Evolutionary conservation across 2,329 filamentous ascomycete species (phyloP).

Genomic region (Colletotrichum phormii): DNA sequence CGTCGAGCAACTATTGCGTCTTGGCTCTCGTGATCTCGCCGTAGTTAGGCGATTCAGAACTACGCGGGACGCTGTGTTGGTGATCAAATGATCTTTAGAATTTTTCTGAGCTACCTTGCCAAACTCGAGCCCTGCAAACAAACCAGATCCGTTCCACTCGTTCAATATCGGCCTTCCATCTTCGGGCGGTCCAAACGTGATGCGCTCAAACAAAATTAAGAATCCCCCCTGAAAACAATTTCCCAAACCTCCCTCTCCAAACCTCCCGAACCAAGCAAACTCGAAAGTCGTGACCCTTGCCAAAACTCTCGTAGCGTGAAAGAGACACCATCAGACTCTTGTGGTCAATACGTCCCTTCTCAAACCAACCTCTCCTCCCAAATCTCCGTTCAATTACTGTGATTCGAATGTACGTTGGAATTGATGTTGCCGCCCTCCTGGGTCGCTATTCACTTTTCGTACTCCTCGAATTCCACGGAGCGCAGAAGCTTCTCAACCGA

Average conservation of each 20-base stretch:
- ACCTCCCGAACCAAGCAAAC: background rate
- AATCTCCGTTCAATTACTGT: background rate
- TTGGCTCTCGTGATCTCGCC: background rate
- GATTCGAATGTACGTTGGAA: too few species aligned
- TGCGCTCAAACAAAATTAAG: constrained; percentile 16
- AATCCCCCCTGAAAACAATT: background rate
- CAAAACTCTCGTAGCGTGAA: background rate
- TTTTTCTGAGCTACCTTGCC: constrained; percentile 7
- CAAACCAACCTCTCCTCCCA: background rate
- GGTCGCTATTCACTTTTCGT: background rate
- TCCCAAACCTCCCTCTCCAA: background rate
- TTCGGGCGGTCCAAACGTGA: background rate
- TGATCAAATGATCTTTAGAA: constrained; percentile 23
- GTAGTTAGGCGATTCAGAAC: background rate
- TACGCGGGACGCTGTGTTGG: background rate
- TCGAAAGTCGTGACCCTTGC: background rate
- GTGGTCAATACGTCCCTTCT: background rate
- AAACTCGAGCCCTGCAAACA: background rate
- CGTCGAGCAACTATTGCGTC: background rate
- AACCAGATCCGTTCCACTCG: background rate
- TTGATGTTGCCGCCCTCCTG: background rate
- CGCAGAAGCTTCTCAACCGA: constrained; percentile 7
- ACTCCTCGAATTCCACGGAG: constrained; percentile 28
- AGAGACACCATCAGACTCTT: background rate
- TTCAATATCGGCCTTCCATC: background rate